A percentile compares a stretch with the other conserved stretches of the same genome.
phyloP scores from a whole-genome alignment of 78 protist species.

The Polysphondylium violaceum region DNA sequence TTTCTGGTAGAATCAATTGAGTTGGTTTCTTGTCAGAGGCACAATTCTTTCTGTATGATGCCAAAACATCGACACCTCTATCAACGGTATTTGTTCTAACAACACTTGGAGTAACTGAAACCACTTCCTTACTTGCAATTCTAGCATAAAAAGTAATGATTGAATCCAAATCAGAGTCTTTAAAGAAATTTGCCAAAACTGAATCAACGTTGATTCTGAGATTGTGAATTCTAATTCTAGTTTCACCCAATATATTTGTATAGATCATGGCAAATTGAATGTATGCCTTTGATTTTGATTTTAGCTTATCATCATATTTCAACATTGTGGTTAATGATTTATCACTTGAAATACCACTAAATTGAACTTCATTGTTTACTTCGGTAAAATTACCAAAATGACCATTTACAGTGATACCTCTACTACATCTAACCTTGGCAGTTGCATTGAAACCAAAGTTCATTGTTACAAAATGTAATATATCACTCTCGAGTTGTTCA shows the following conservation, averaged over 20 bases:
- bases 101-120: not conserved
- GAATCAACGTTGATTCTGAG: conserved; percentile 32
- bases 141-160: conserved; percentile 49
- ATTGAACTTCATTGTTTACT: conserved; percentile 20
- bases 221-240: conserved; percentile 75
- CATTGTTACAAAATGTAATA: conserved; percentile 24
- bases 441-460: conserved; percentile 51
- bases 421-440: conserved; percentile 26
- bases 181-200: conserved; percentile 27
- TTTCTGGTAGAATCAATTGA: conserved; percentile 82
- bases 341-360: conserved; percentile 41
- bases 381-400: conserved; percentile 51
- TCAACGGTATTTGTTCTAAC: conserved; percentile 44
- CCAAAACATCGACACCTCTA: conserved; percentile 34
- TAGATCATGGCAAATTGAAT: conserved; percentile 82
- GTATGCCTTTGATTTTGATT: conserved; percentile 69
- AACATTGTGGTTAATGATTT: conserved; percentile 35
- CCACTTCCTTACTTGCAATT: conserved; percentile 39
- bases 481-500: conserved; percentile 43
- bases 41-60: conserved; percentile 78
- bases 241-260: conserved; percentile 70
- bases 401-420: conserved; percentile 55
- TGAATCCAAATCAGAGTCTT: conserved; percentile 75
- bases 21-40: conserved; percentile 59
- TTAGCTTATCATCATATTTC: conserved; percentile 82